Conservation (phyloP, 2,329 filamentous ascomycete species). For the Chaetothyriales sp. region DNA sequence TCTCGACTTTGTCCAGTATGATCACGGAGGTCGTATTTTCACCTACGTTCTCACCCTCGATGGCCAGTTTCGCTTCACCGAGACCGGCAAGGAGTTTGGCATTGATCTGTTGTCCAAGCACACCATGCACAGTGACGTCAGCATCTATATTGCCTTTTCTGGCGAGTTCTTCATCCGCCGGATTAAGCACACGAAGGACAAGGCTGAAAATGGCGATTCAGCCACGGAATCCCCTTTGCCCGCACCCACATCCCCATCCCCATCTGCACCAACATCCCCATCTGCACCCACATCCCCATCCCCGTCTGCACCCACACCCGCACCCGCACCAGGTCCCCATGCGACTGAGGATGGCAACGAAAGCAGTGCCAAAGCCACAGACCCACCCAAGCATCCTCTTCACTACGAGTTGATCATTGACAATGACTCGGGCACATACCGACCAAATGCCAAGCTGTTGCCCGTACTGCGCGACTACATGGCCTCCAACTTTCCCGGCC, state of each 20-base stretch:
- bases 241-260: conserved; percentile 23
- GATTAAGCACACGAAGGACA: conserved; percentile 36
- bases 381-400: conserved; percentile 33
- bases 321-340: conserved; percentile 25
- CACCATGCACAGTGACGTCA: conserved; percentile 91
- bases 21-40: conserved; percentile 72
- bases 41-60: conserved; percentile 88
- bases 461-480: conserved; percentile 60
- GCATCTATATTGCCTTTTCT: conserved; percentile 77
- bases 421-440: conserved; percentile 88
- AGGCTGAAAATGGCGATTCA: conserved; percentile 4
- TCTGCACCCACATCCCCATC: conserved; percentile 26
- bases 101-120: conserved; percentile 90
- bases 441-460: conserved; percentile 65
- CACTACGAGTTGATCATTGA: conserved; percentile 83
- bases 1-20: conserved; percentile 72
- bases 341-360: conserved; percentile 18
- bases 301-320: conserved; percentile 32
- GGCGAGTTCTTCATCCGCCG: conserved; percentile 86
- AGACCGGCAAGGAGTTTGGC: conserved; percentile 89
- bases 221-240: conserved; percentile 35
- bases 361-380: background rate
- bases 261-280: conserved; percentile 30
- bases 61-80: conserved; percentile 75
- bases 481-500: conserved; percentile 57